phyloP scores from a whole-genome alignment of 202 grass and related monocot genomes.

The Zizania palustris region DNA sequence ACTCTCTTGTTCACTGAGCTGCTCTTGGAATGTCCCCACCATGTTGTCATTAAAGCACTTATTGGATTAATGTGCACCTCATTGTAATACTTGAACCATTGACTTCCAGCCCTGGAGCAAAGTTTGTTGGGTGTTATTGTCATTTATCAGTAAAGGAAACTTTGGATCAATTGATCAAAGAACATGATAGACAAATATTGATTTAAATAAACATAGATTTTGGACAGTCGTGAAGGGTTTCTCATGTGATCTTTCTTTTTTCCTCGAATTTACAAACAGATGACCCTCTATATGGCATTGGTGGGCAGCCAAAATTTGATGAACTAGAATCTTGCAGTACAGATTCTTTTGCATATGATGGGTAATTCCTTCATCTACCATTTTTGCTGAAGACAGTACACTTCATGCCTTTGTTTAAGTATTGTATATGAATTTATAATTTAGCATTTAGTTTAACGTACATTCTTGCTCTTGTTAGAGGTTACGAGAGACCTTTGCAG shows the following conservation, averaged over 20 bases:
- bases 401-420: constrained; percentile 3
- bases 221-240: background rate
- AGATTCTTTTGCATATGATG: constrained; percentile 68
- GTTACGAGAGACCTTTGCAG: constrained; percentile 73
- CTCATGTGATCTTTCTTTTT: background rate
- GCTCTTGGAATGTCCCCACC: background rate
- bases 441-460: constrained; percentile 6
- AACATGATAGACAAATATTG: background rate
- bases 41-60: constrained; percentile 2
- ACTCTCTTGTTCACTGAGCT: constrained; percentile 10
- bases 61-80: constrained; percentile 22
- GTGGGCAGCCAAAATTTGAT: constrained; percentile 68
- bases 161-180: background rate
- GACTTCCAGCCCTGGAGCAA: background rate
- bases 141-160: too few relatives aligned
- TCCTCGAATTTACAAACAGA: constrained; percentile 50
- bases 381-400: constrained; percentile 2
- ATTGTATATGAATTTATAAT: background rate
- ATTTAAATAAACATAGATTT: constrained; percentile 24
- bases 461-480: constrained; percentile 51
- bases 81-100: constrained; percentile 12
- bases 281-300: constrained; percentile 88
- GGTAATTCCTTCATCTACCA: constrained; percentile 58
- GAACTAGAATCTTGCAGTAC: constrained; percentile 36
- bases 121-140: background rate